phyloP scores from a whole-genome alignment of 2,329 filamentous ascomycete species.

The Colletotrichum sp. region DNA sequence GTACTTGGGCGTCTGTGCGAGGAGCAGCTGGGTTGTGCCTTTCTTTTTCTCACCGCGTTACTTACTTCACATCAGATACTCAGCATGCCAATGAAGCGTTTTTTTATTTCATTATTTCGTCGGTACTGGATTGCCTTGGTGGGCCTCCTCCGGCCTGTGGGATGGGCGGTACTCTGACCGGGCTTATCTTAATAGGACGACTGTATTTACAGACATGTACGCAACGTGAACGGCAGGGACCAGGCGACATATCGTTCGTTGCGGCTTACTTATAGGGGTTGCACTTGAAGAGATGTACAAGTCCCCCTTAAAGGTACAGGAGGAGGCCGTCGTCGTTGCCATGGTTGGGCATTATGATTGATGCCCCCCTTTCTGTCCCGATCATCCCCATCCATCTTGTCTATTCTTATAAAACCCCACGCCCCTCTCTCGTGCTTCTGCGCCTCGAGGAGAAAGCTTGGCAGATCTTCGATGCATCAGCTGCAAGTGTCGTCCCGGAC shows the following conservation, averaged over 20 bases:
- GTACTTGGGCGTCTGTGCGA: background rate
- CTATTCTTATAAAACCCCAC: background rate
- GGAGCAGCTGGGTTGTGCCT: background rate
- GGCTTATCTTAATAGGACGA: background rate
- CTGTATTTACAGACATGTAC: background rate
- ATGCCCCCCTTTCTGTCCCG: background rate
- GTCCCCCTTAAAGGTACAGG: background rate
- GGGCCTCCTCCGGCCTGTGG: background rate
- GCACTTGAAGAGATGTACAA: background rate
- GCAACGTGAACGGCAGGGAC: background rate
- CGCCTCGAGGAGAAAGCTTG: constrained; percentile 3
- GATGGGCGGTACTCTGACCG: background rate
- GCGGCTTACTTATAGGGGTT: background rate
- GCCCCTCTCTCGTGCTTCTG: constrained; percentile 2
- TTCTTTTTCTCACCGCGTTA: background rate
- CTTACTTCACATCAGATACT: background rate
- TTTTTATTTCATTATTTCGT: background rate
- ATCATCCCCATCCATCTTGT: background rate
- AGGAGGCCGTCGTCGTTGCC: background rate
- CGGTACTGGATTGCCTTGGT: background rate
- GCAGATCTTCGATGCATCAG: constrained; percentile 8
- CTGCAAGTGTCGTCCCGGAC: background rate
- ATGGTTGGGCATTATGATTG: background rate
- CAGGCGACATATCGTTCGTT: background rate
- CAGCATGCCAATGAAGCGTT: background rate